These are phyloP conservation scores for Coniochaeta sp. DNA, from an alignment of 2,329 filamentous ascomycete genomes.

Conservation along the genomic window DNA sequence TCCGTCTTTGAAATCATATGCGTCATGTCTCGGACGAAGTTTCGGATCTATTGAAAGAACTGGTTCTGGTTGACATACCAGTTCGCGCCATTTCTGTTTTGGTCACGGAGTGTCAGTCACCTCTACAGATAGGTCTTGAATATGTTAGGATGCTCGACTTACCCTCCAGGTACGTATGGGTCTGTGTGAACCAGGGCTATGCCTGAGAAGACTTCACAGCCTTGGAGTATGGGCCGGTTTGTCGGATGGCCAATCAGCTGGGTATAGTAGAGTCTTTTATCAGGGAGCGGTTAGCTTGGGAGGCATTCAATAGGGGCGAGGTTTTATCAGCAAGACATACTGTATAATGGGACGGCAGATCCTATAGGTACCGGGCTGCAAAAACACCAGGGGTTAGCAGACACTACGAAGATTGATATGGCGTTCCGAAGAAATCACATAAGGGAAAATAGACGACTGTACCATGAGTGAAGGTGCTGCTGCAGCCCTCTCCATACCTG, in stretches of 20 bases:
- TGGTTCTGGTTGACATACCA: slow-evolving; percentile 10
- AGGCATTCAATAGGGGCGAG: too few relatives aligned
- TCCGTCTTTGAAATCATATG: slow-evolving; percentile 1
- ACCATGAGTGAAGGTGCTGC: slow-evolving; percentile 2
- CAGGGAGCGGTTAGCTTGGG: too few relatives aligned
- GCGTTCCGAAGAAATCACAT: too few relatives aligned
- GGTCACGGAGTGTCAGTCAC: not conserved
- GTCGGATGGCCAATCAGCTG: not conserved
- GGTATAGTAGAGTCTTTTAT: slow-evolving; percentile 3
- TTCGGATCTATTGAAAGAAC: slow-evolving; percentile 8
- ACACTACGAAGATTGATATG: too few relatives aligned
- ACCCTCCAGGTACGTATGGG: not conserved
- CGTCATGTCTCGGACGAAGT: slow-evolving; percentile 7
- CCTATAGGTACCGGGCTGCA: not conserved
- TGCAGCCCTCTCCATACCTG: not conserved
- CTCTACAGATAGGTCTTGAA: not conserved
- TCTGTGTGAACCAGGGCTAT: slow-evolving; percentile 3
- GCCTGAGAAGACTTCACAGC: not conserved
- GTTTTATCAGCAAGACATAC: too few relatives aligned
- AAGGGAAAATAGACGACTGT: slow-evolving; percentile 4
- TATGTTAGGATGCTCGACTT: not conserved
- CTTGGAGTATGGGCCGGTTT: not conserved
- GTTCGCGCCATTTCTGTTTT: not conserved
- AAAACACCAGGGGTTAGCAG: not conserved
- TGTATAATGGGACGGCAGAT: not conserved